Conservation (phyloP, 2,329 filamentous ascomycete genomes). For the Colletotrichum sidae region DNA sequence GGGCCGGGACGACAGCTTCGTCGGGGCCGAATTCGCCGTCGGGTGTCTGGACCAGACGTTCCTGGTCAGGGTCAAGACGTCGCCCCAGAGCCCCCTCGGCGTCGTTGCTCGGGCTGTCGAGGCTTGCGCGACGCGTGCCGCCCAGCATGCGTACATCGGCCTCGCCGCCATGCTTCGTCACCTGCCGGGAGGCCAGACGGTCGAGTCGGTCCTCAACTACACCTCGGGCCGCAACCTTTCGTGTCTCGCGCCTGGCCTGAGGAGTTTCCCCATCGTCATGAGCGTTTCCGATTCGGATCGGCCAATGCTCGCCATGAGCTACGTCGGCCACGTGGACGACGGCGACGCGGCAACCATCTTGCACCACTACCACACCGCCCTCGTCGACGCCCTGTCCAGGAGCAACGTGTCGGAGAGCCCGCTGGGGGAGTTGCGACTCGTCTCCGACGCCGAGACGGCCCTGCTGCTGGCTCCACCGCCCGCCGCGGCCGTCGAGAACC, state of each 20-base stretch:
- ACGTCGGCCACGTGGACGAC: not conserved
- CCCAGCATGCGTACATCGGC: conserved; percentile 10
- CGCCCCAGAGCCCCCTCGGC: not conserved
- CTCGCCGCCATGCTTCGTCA: conserved; percentile 1
- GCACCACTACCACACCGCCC: not conserved
- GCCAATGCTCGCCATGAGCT: conserved; percentile 1
- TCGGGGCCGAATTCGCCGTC: conserved; percentile 2
- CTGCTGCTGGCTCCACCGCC: not conserved
- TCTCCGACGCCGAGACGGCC: not conserved
- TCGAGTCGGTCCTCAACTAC: conserved; percentile 15
- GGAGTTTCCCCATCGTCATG: conserved; percentile 10
- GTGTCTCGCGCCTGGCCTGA: conserved; percentile 11
- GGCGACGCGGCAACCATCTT: conserved; percentile 1
- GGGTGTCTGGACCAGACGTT: conserved; percentile 19
- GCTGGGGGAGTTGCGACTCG: not conserved
- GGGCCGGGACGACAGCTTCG: conserved; percentile 12
- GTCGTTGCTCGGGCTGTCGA: not conserved
- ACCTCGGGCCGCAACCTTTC: not conserved
- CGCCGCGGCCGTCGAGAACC: not conserved
- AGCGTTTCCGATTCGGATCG: not conserved
- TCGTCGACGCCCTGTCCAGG: not conserved
- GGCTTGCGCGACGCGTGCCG: not conserved
- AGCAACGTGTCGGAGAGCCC: not conserved
- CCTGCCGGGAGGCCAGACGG: not conserved
- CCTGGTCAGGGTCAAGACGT: not conserved